Evolutionary conservation across 495 filamentous ascomycete genomes (phyloP), one percentile per base, ranked within the genome.

Genomic region (Lasiosphaeriaceae sp.): DNA sequence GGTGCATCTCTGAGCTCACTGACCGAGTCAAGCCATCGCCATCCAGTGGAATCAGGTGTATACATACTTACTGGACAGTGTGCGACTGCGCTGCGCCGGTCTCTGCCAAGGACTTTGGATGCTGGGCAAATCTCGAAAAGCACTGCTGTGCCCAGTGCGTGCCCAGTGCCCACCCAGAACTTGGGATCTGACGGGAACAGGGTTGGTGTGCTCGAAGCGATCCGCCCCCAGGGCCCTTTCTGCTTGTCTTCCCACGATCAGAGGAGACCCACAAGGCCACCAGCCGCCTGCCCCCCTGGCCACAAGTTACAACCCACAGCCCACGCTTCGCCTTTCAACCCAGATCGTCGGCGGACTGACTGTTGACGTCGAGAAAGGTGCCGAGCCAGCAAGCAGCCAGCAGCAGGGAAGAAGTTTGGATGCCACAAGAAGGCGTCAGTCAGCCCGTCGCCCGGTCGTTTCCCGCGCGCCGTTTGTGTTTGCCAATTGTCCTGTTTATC

Each of bases 371-470:
- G 16, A 50, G 23, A 60, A 34, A 24, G 14, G 3, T 20, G n/a
- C 39, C 39, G 39, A 43, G 14, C 1, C 39, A 14, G n/a, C 14
- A 11, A 2, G 19, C 44, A 31, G 4, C 26, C 26, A 31, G 4
- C 26, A 4, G 26, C 26, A 31, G 26, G n/a, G n/a, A n/a, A n/a
- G n/a, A n/a, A 31, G 26, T 31, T 31, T 47, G 20, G 48, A 35
- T 52, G 53, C 43, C 45, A 57, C 50, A 21, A 49, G 37, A 60
- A 49, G 46, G 54, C 60, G 65, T 52, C 47, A 56, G 65, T 52
- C 47, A 56, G 50, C 43, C 57, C 53, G 56, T 67, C 59, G 51
- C 62, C 62, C 50, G 62, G 65, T 52, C 62, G 51, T 52, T 63
- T 55, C 56, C 62, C 50, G 50, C 47, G 39, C 53, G 31, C 43